phyloP scores from a whole-genome alignment of 208 protist genomes.

The Crithidia sp. region DNA sequence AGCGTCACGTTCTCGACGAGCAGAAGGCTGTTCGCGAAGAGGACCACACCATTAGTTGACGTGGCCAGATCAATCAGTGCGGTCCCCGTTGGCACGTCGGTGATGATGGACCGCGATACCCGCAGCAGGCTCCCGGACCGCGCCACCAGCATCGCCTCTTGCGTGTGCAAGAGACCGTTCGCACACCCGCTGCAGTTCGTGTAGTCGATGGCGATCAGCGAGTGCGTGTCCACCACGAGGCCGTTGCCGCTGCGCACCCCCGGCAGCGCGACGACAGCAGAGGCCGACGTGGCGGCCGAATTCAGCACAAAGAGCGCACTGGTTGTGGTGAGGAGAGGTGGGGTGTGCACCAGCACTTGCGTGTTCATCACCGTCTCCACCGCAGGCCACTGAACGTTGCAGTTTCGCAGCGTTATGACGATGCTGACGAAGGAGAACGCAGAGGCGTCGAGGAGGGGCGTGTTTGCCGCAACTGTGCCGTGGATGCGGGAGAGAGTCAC shows the following conservation, averaged over 20 bases:
- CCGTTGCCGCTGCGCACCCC: no score
- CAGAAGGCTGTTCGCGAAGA: not conserved
- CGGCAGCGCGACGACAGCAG: not conserved
- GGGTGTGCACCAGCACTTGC: not conserved
- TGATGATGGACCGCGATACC: not conserved
- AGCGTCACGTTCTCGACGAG: slow-evolving; percentile 1
- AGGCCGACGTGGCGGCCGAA: not conserved
- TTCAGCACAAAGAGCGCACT: slow-evolving; percentile 1
- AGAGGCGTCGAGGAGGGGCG: not conserved
- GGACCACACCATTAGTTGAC: not conserved
- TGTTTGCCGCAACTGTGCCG: not conserved
- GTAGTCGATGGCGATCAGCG: slow-evolving; percentile 5
- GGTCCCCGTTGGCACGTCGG: not conserved
- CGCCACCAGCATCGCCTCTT: not conserved
- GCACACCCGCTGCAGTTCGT: slow-evolving; percentile 3
- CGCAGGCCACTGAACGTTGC: not conserved
- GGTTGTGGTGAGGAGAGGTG: not conserved
- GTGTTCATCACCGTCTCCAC: not conserved
- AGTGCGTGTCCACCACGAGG: not conserved
- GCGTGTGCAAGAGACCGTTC: not conserved
- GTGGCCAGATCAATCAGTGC: not conserved
- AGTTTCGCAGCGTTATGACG: not conserved
- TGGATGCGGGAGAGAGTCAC: not conserved
- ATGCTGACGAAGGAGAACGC: not conserved
- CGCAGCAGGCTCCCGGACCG: not conserved